phyloP scores from a whole-genome alignment of 1,284 basidiomycete genomes.

The Mycena sp. region DNA sequence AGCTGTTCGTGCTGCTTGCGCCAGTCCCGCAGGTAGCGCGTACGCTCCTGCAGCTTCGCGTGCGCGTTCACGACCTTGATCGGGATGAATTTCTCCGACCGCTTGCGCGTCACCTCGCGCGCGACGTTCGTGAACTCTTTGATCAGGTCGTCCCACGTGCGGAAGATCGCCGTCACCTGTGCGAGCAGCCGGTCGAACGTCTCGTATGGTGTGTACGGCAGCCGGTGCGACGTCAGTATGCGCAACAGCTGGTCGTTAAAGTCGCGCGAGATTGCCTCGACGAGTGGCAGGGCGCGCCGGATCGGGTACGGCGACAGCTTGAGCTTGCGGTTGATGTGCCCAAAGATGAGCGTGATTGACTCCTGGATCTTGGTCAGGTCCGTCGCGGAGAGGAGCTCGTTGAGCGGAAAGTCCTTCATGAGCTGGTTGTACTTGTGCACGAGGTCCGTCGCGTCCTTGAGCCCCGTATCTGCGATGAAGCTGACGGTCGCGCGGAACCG shows the following conservation, averaged over 20 bases:
- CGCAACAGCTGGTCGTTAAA: constrained; percentile 96
- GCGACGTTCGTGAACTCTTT: constrained; percentile 99
- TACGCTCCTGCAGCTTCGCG: constrained; percentile 90
- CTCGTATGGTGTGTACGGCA: constrained; percentile 94
- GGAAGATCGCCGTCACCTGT: constrained; percentile 86
- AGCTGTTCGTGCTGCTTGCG: constrained; percentile 98
- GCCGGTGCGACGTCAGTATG: constrained; percentile 88
- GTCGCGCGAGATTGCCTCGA: constrained; percentile 97
- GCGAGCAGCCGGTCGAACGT: constrained; percentile 90
- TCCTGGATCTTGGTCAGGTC: constrained; percentile 96
- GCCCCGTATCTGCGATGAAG: constrained; percentile 96
- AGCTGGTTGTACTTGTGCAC: constrained; percentile 98
- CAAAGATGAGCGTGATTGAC: constrained; percentile 88
- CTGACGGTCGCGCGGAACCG: constrained; percentile 97
- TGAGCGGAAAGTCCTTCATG: constrained; percentile 99
- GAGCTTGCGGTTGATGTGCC: constrained; percentile 95
- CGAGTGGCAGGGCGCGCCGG: constrained; percentile 92
- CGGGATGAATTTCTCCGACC: constrained; percentile 94
- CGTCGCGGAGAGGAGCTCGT: constrained; percentile 95
- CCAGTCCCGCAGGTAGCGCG: constrained; percentile 91
- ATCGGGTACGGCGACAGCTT: constrained; percentile 97
- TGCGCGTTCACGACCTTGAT: constrained; percentile 96
- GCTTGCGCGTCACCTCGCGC: constrained; percentile 92
- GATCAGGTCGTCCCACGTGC: constrained; percentile 96
- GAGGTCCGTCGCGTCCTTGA: constrained; percentile 91